Percentiles rank a stretch among this genome's conserved stretches.
phyloP scores from a whole-genome alignment of 176 grass and related monocot genomes.

The Aegilops umbellulata region DNA sequence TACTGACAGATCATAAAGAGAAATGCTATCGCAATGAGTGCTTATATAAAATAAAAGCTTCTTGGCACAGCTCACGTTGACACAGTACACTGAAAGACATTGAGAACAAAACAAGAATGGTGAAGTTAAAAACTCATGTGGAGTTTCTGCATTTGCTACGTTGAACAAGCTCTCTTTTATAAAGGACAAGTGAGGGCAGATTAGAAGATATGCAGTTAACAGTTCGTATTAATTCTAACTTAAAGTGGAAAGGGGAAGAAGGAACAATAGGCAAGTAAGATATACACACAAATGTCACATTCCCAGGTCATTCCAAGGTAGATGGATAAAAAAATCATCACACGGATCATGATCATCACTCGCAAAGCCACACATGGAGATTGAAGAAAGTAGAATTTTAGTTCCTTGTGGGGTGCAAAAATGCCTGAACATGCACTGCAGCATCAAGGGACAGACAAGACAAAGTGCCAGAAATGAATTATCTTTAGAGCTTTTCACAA shows the following conservation, averaged over 20 bases:
- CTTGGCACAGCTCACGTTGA: neutral
- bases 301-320: neutral
- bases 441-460: neutral
- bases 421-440: neutral
- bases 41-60: slow-evolving; percentile 8
- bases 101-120: neutral
- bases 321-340: neutral
- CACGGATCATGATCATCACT: neutral
- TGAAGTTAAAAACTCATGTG: neutral
- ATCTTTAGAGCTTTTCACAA: neutral
- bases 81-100: neutral
- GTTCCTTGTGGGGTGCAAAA: slow-evolving; percentile 10
- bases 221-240: neutral
- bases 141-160: neutral
- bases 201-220: neutral
- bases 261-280: neutral
- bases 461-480: neutral
- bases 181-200: neutral
- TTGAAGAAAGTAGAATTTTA: slow-evolving; percentile 15
- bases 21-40: slow-evolving; percentile 12
- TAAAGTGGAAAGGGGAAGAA: neutral
- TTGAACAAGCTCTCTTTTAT: neutral
- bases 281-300: neutral
- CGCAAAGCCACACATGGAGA: neutral
- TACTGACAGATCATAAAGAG: slow-evolving; percentile 13